phyloP scores from a whole-genome alignment of 2,329 filamentous ascomycete genomes.

The Whalleya microplaca region DNA sequence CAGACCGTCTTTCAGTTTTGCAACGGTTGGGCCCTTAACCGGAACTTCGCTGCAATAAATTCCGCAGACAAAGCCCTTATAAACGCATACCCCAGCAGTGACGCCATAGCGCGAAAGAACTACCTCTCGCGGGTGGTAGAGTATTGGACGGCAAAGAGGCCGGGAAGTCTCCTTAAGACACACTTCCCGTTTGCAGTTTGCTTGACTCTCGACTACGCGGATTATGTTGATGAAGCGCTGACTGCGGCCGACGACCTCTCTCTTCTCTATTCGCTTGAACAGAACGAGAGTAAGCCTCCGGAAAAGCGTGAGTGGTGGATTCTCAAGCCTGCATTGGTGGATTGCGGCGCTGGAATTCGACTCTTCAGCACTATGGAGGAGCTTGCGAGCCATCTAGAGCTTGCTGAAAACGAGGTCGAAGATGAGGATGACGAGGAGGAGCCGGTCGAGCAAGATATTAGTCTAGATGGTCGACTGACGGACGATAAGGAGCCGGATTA shows the following conservation, averaged over 20 bases:
- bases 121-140: conserved; percentile 40
- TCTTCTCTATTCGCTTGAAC: conserved; percentile 40
- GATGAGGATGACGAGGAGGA: conserved; percentile 32
- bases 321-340: conserved; percentile 43
- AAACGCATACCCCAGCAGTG: conserved; percentile 45
- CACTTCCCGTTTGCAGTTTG: conserved; percentile 40
- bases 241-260: conserved; percentile 42
- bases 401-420: conserved; percentile 39
- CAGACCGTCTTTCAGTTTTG: conserved; percentile 38
- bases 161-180: conserved; percentile 36
- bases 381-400: conserved; percentile 40
- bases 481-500: conserved; percentile 1
- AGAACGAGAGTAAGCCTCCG: conserved; percentile 35
- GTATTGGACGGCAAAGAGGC: conserved; percentile 42
- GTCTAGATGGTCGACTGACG: conserved; percentile 3
- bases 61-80: conserved; percentile 35
- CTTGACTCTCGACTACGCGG: conserved; percentile 42
- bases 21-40: conserved; percentile 41
- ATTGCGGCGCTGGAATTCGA: conserved; percentile 45
- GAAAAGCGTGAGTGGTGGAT: conserved; percentile 45
- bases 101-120: conserved; percentile 44
- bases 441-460: not conserved
- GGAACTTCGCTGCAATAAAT: conserved; percentile 41
- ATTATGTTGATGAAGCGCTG: conserved; percentile 44
- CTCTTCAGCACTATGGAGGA: conserved; percentile 44